Base-by-base conservation (phyloP, 768 basidiomycete genomes). In the Rhodotorula paludigena region DNA sequence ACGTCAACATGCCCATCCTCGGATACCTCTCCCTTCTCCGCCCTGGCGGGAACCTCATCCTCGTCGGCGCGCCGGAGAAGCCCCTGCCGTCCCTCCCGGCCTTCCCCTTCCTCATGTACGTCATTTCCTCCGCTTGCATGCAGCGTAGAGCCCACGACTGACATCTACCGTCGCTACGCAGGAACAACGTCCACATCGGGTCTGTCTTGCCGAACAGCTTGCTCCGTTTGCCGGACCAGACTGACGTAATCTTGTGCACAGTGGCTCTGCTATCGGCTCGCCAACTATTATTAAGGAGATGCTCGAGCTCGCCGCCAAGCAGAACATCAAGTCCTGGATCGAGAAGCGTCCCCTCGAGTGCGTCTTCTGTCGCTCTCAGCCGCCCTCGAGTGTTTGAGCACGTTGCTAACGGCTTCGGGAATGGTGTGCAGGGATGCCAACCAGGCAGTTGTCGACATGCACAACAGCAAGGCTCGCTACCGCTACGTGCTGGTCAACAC, bases 291-390 rank as follows among this genome's bases (percentile, higher is more conserved):
- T 80, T n/a, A 60, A 81, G 25, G 81, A 82, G 63, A 87, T 87
- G 86, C 80, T 86, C 44, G 76, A 84, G 57, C 81, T 87, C 38
- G 84, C 84, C 2, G 82, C 81, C 11, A 79, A 83, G 68, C 83
- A 86, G 76, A 78, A 79, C 2, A 78, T 87, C 69, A 80, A 81
- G 73, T 81, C 82, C 18, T 84, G 81, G 80, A 77, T 81, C 68
- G 53, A 72, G 57, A 76, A 76, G 71, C 61, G 69, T 23, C 57
- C 62, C 9, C 48, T 76, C 44, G 44, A 74, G 53, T 70, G 72
- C 57, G 73, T 51, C 49, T 36, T 60, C 57, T 28, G 60, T 79
- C 79, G 60, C 77, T 80, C 35, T 54, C 35, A 30, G 3, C 41
- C 11, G 4, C 9, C 28, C 15, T 11, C 35, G 11, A 11, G 10